Evolutionary conservation across 441 rosid genomes (phyloP), one percentile per base, ranked within the genome.

Genomic region (Adansonia madagascariensis): DNA sequence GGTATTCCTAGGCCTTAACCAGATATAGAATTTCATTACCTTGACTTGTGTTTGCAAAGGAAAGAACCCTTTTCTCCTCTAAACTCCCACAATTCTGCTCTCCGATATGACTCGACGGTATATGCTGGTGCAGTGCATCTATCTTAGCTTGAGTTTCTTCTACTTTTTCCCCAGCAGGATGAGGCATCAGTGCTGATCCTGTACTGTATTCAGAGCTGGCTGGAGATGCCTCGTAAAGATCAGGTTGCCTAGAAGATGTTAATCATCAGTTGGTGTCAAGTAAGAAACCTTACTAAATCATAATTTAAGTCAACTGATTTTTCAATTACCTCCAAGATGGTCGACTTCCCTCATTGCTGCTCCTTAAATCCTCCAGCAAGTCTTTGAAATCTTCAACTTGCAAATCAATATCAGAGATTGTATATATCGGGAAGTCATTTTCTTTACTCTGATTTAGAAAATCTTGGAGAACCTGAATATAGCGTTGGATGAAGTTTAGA

Each of bases 191-290:
- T 69, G 89, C 89, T 78, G 99, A 96, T 62, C 97, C 98, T 81
- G 98, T 89, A 76, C 98, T 96, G 70, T 89, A 91, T 27, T 91
- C 96, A 69, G 99, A 96, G 82, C 97, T 94, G 80, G 90, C 91
- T 64, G 98, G 94, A 82, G 99, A 94, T 46, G 79, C 94, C 84
- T 90, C 95, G 60, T 91, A 88, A 24, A 91, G 88, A 85, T 81
- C 93, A 64, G 94, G 97, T 84, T 90, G 97, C 95, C 99, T 93
- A 59, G 79, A 82, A 80, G 64, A 71, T 79, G 59, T 75, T 67
- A 61, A 80, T 63, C 18, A 62, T 53, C 17, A 49, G 65, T 81
- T 66, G 76, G 74, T 53, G 79, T 62, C 55, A 65, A 62, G 81
- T 3, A 76, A 44, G 27, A 81, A 85, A 63, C 76, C 31, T 78